phyloP scores from a whole-genome alignment of 306 rosid species.

The Sphenostylis stenocarpa region DNA sequence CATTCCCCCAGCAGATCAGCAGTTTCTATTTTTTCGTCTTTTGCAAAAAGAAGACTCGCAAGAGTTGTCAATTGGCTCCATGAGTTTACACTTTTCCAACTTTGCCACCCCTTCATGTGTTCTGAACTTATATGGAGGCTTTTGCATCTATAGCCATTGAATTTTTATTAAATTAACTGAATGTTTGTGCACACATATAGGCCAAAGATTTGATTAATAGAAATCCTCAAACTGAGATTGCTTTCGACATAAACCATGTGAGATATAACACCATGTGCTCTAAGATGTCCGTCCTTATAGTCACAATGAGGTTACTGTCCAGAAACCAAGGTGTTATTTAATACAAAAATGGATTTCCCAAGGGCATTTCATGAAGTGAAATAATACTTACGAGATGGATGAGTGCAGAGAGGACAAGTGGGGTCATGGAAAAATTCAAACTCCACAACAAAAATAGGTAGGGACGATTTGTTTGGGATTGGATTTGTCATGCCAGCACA shows the following conservation, averaged over 20 bases:
- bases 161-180: constrained; percentile 15
- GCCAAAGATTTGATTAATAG: constrained; percentile 17
- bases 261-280: constrained; percentile 49
- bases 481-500: constrained; percentile 59
- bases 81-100: constrained; percentile 41
- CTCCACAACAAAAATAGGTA: constrained; percentile 32
- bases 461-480: constrained; percentile 33
- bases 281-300: constrained; percentile 19
- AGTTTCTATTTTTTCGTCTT: constrained; percentile 49
- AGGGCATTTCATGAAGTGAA: constrained; percentile 21
- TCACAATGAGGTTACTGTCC: constrained; percentile 21
- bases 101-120: constrained; percentile 12
- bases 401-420: constrained; percentile 26
- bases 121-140: constrained; percentile 17
- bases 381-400: constrained; percentile 3
- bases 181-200: constrained; percentile 1
- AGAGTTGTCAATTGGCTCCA: constrained; percentile 50
- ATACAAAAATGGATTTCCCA: background rate
- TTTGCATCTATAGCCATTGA: background rate
- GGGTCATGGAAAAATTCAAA: constrained; percentile 34
- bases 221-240: constrained; percentile 26
- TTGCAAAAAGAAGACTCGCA: constrained; percentile 46
- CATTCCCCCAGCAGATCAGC: constrained; percentile 72
- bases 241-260: constrained; percentile 49
- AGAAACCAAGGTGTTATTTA: constrained; percentile 29